A percentile compares a stretch with the other conserved stretches of the same genome.
Conservation (phyloP, 495 filamentous ascomycete genomes). For the Schizothecium vesticola region DNA sequence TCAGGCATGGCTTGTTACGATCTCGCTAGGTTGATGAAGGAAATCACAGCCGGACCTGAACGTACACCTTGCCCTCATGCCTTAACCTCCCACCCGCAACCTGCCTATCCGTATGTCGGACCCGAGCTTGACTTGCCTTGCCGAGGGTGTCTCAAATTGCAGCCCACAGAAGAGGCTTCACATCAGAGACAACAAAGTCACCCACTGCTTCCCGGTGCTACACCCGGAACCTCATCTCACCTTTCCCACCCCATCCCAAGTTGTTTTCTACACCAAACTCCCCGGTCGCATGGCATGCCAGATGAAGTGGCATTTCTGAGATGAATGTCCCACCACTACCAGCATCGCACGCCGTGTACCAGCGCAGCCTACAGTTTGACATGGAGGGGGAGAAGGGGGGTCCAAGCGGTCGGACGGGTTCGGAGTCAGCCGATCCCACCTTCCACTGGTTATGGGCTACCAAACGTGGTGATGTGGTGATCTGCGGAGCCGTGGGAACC, state of each 20-base stretch:
- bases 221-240: neutral
- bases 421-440: neutral
- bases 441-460: neutral
- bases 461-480: neutral
- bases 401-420: neutral
- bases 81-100: no score
- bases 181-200: neutral
- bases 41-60: neutral
- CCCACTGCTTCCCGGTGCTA: neutral
- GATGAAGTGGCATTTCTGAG: neutral
- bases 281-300: neutral
- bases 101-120: neutral
- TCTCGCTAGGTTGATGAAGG: neutral
- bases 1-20: neutral
- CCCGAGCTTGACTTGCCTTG: neutral
- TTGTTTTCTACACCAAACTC: neutral
- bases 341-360: neutral
- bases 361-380: neutral
- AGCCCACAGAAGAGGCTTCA: neutral
- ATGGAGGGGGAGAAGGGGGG: neutral
- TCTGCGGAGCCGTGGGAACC: neutral
- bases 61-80: neutral
- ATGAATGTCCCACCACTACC: neutral
- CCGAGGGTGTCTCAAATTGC: neutral
- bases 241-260: neutral